Percentiles rank a stretch among this genome's conserved stretches.
These are phyloP conservation scores for Penicillium tannophilum DNA, from an alignment of 495 filamentous ascomycete genomes.

Conservation along the genomic window DNA sequence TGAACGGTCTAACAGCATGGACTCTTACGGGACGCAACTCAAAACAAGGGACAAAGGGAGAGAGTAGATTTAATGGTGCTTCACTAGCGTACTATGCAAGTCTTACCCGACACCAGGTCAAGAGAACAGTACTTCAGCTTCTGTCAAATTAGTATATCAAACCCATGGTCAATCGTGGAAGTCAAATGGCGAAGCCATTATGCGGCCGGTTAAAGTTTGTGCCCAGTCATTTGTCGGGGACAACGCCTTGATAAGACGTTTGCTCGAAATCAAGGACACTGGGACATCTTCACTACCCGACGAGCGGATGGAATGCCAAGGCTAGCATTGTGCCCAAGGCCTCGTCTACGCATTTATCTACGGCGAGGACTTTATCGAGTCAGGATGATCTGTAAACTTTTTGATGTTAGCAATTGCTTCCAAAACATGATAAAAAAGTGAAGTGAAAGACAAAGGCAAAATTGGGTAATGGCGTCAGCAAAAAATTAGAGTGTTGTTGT, in stretches of 20 bases:
- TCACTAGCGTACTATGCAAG: neutral
- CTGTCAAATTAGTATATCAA: neutral
- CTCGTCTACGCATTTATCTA: neutral
- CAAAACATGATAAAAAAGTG: constrained; percentile 10
- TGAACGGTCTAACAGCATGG: neutral
- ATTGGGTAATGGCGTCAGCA: constrained; percentile 51
- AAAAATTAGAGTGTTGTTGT: constrained; percentile 69
- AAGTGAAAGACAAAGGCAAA: constrained; percentile 21
- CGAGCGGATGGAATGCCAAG: neutral
- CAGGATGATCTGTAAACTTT: constrained; percentile 20
- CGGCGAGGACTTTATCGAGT: neutral
- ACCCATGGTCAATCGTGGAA: neutral
- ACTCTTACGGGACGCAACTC: neutral
- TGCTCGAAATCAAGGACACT: neutral
- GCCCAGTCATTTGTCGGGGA: too few relatives aligned
- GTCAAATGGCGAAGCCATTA: neutral
- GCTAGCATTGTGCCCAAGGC: neutral
- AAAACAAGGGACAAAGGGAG: neutral
- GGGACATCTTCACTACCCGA: neutral
- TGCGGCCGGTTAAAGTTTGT: too few relatives aligned
- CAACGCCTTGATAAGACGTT: neutral
- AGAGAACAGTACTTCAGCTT: neutral
- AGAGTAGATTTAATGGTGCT: neutral
- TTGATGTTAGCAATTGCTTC: constrained; percentile 34
- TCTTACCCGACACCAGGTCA: neutral